Percentiles rank a stretch among this genome's conserved stretches.
Conservation (phyloP, 2,329 filamentous ascomycete genomes). For the Elsinoe arachidis region DNA sequence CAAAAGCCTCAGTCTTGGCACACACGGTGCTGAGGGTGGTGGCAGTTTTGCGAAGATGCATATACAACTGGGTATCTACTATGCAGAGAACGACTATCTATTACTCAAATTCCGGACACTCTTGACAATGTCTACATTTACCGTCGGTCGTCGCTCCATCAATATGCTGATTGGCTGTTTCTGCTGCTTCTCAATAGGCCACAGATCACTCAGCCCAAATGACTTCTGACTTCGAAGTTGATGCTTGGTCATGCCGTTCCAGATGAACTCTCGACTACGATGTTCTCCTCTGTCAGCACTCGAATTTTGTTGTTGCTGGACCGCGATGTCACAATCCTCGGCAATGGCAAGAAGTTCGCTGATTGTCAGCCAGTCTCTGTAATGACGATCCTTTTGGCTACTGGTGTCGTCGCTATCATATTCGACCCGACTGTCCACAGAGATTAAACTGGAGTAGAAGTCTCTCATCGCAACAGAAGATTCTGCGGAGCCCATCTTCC, state of each 20-base stretch:
- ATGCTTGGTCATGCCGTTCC: not conserved
- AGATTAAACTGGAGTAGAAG: not conserved
- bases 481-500: not conserved
- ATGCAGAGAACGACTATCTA: not conserved
- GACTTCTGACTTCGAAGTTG: not conserved
- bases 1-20: not conserved
- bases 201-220: constrained; percentile 9
- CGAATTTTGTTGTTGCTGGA: constrained; percentile 16
- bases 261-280: constrained; percentile 2
- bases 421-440: not conserved
- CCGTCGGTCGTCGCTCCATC: not conserved
- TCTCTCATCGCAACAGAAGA: not conserved
- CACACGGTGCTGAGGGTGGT: too few species aligned
- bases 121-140: not conserved
- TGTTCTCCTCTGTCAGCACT: constrained; percentile 19
- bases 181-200: not conserved
- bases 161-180: not conserved
- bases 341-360: constrained; percentile 35
- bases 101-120: not conserved
- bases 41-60: not conserved
- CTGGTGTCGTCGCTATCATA: not conserved
- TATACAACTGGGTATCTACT: not conserved
- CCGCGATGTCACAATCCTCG: constrained; percentile 22
- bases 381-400: constrained; percentile 32
- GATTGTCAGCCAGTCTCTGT: constrained; percentile 42